Evolutionary conservation across 1,284 basidiomycete genomes (phyloP), one percentile per base, ranked within the genome.

Genomic region (Boletellus deceptivus): DNA sequence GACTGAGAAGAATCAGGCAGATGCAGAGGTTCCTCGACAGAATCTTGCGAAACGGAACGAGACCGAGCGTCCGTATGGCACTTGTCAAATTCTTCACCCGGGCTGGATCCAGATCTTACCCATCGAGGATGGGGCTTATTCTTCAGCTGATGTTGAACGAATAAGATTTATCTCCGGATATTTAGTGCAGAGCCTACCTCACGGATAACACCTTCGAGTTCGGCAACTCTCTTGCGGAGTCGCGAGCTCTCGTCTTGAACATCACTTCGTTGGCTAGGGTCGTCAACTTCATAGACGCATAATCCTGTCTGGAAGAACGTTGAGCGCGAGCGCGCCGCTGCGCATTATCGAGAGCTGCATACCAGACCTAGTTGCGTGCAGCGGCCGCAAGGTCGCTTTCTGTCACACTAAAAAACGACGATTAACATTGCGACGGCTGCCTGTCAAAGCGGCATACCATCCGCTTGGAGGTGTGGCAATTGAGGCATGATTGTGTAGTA

Each of bases 271-370:
- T 83, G 75, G 65, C 73, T 81, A 8, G 84, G 83, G 62, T 91
- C 87, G 62, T 91, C 89, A 4, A 91, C 82, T 65, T 92, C 89
- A 60, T 91, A 92, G 10, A 91, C 84, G 64, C 89, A 92, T 3
- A 89, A 75, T 1, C 89, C 89, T 25, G 88, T 91, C 84, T 89
- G 58, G 37, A 41, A 35, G 36, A 37, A 49, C 27, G 3, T 53
- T 55, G 37, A 54, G 44, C 17, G 31, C 41, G 22, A 48, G 39
- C 17, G 38, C 25, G 31, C 27, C 14, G 25, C 17, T 17, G 43
- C 2, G 22, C 18, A 49, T 34, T 27, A 41, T 40, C 33, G 29
- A 48, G 36, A 43, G 29, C 9, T 7, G 64, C 77, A 51, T 70
- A 89, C 80, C 75, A 88, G 61, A 58, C 86, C 76, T 47, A 86